Conservation (phyloP, 805 yeast species). For the Saturnispora saitoi region DNA sequence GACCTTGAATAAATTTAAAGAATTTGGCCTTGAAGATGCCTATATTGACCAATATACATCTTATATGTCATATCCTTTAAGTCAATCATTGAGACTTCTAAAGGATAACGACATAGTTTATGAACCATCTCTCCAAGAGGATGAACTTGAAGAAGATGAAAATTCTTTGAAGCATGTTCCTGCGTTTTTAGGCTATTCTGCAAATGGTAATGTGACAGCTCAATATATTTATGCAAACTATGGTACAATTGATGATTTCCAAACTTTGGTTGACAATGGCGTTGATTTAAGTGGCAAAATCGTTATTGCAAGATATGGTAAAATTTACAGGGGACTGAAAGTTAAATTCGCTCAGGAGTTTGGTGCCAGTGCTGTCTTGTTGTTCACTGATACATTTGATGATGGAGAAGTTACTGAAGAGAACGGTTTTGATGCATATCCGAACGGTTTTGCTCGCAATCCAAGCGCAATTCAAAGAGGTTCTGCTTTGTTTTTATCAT, state of each 20-base stretch:
- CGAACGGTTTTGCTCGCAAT: conserved; percentile 69
- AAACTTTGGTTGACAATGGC: conserved; percentile 35
- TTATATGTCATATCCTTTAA: conserved; percentile 56
- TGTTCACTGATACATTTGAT: conserved; percentile 66
- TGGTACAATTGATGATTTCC: conserved; percentile 57
- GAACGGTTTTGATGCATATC: conserved; percentile 58
- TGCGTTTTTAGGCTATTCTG: conserved; percentile 71
- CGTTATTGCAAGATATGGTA: conserved; percentile 61
- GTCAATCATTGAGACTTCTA: conserved; percentile 41
- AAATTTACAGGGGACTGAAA: conserved; percentile 61
- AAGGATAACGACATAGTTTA: conserved; percentile 27
- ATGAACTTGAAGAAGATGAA: conserved; percentile 39
- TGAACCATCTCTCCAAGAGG: conserved; percentile 48
- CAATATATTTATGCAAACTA: conserved; percentile 59
- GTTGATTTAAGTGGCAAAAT: conserved; percentile 49
- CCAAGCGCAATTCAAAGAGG: conserved; percentile 75
- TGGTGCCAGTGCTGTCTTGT: conserved; percentile 59
- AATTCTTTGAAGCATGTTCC: conserved; percentile 47
- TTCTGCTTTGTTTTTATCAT: conserved; percentile 54
- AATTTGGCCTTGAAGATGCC: conserved; percentile 46
- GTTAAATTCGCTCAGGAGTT: conserved; percentile 67
- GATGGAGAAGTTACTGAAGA: conserved; percentile 43
- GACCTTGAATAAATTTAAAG: conserved; percentile 49
- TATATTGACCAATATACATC: conserved; percentile 50
- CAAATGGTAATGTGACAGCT: conserved; percentile 66